Evolutionary conservation across 495 filamentous ascomycete genomes (phyloP).

Genomic region (Delitschia confertaspora): DNA sequence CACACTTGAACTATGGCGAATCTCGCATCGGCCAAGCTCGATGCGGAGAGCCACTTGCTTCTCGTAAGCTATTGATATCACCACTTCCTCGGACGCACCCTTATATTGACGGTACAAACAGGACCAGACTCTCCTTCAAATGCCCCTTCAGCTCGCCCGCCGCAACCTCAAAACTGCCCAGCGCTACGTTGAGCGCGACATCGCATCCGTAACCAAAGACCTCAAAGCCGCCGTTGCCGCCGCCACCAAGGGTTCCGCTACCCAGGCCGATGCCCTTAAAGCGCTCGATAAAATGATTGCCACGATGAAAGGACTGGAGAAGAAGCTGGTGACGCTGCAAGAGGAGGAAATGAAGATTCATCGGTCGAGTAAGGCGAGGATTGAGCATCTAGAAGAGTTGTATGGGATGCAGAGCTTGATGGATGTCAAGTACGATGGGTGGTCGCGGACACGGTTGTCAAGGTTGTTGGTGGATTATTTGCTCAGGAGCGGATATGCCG

Average conservation of each 20-base stretch:
- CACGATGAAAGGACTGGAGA: slow-evolving; percentile 74
- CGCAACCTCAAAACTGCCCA: slow-evolving; percentile 89
- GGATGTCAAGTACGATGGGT: slow-evolving; percentile 89
- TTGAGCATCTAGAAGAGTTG: slow-evolving; percentile 70
- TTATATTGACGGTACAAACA: slow-evolving; percentile 29
- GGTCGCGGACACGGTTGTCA: slow-evolving; percentile 73
- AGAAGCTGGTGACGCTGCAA: slow-evolving; percentile 69
- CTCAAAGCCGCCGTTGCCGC: slow-evolving; percentile 53
- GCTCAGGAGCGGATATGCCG: slow-evolving; percentile 69
- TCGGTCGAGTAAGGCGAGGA: slow-evolving; percentile 61
- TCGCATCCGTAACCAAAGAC: slow-evolving; percentile 55
- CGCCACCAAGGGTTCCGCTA: slow-evolving; percentile 46
- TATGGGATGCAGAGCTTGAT: slow-evolving; percentile 71
- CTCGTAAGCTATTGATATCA: slow-evolving; percentile 52
- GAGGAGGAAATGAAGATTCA: slow-evolving; percentile 70
- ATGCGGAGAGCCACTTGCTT: slow-evolving; percentile 63
- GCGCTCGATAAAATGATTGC: slow-evolving; percentile 73
- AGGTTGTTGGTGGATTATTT: slow-evolving; percentile 85
- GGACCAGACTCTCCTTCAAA: slow-evolving; percentile 91
- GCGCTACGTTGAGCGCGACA: slow-evolving; percentile 69
- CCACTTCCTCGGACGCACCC: slow-evolving; percentile 5
- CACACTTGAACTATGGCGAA: slow-evolving; percentile 38
- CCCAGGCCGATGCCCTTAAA: slow-evolving; percentile 44
- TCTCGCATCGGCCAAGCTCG: slow-evolving; percentile 54
- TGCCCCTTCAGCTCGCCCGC: slow-evolving; percentile 82